Evolutionary conservation across 768 basidiomycete genomes (phyloP).

Genomic region (Tricholoma flavovirens): DNA sequence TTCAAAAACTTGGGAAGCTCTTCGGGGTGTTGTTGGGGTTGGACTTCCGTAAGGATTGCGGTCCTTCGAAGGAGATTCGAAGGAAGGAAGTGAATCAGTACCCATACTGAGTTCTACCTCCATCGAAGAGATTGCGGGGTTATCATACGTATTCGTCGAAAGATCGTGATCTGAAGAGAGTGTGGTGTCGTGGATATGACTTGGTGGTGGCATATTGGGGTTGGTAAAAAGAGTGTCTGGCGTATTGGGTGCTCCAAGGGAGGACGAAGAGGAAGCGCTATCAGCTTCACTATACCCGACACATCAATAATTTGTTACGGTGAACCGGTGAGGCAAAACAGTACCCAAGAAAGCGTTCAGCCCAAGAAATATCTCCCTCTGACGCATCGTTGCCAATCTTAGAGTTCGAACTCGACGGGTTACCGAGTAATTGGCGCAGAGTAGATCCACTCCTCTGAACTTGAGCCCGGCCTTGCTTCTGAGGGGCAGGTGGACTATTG

Average conservation of each 20-base stretch:
- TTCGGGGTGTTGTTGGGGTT: constrained; percentile 49
- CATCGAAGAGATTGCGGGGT: constrained; percentile 63
- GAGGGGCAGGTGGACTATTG: constrained; percentile 42
- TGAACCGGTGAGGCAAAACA: constrained; percentile 12
- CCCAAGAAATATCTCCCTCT: constrained; percentile 83
- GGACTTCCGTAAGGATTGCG: constrained; percentile 27
- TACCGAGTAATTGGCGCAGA: constrained; percentile 65
- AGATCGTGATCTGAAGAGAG: constrained; percentile 43
- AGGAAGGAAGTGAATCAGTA: constrained; percentile 32
- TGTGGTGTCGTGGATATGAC: constrained; percentile 29
- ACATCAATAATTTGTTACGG: background rate
- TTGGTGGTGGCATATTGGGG: constrained; percentile 25
- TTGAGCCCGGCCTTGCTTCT: constrained; percentile 43
- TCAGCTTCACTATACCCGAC: constrained; percentile 38
- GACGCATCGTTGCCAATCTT: constrained; percentile 18
- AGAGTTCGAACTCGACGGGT: constrained; percentile 32
- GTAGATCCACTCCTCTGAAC: constrained; percentile 64
- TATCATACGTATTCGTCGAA: constrained; percentile 33
- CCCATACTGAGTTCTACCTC: constrained; percentile 63
- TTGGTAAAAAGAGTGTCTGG: constrained; percentile 33
- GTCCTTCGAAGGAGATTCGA: constrained; percentile 17
- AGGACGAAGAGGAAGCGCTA: constrained; percentile 39
- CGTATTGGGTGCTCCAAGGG: constrained; percentile 48
- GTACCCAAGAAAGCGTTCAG: constrained; percentile 67
- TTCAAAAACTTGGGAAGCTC: constrained; percentile 71